These are phyloP conservation scores for Starmerella kuoi DNA, from an alignment of 805 yeast genomes.

Conservation along the genomic window DNA sequence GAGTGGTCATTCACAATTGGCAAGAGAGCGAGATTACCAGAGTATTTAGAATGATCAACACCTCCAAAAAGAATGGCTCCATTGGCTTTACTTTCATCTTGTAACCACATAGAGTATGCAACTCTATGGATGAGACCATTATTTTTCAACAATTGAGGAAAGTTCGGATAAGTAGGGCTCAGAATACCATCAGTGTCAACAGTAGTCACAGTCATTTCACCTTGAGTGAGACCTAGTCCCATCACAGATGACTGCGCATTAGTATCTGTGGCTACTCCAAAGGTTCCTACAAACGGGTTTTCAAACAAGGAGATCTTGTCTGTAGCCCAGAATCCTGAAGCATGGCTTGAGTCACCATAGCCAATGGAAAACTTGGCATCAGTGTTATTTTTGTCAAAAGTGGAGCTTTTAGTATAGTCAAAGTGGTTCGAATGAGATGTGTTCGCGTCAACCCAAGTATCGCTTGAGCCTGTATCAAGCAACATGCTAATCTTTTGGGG, in stretches of 20 bases:
- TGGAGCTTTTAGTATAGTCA: constrained; percentile 19
- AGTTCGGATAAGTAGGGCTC: constrained; percentile 22
- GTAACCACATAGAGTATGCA: constrained; percentile 38
- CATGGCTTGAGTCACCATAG: constrained; percentile 32
- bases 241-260: constrained; percentile 46
- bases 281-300: constrained; percentile 27
- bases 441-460: constrained; percentile 7
- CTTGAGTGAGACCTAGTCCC: constrained; percentile 28
- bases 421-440: constrained; percentile 3
- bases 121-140: constrained; percentile 32
- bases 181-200: constrained; percentile 8
- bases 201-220: constrained; percentile 24
- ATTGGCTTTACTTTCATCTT: constrained; percentile 22
- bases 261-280: constrained; percentile 62
- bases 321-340: constrained; percentile 35
- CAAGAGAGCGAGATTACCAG: constrained; percentile 29
- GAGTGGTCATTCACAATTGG: constrained; percentile 23
- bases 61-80: constrained; percentile 36
- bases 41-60: constrained; percentile 32
- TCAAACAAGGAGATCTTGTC: constrained; percentile 45
- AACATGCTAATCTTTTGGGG: neutral
- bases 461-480: constrained; percentile 13
- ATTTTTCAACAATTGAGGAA: constrained; percentile 27
- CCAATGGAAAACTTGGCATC: constrained; percentile 18
- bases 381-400: constrained; percentile 14